phyloP scores from a whole-genome alignment of 331 rosid genomes.

The Saraca asoca region DNA sequence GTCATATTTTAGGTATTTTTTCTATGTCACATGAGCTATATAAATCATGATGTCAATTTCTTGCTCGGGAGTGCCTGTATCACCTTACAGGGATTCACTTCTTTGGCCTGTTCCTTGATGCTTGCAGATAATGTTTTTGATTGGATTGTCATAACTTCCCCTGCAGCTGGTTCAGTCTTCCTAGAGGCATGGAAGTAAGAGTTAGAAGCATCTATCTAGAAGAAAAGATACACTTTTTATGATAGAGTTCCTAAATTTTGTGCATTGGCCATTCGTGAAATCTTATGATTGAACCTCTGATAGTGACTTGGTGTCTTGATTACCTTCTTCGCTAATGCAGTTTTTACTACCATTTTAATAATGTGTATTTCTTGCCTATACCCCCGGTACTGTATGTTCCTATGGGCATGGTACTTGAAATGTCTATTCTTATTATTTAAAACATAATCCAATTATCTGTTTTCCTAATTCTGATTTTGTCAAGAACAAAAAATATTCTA shows the following conservation, averaged over 20 bases:
- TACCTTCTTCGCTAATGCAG: not conserved
- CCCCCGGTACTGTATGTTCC: not conserved
- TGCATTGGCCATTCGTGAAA: not conserved
- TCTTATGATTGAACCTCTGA: not conserved
- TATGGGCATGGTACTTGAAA: slow-evolving; percentile 20
- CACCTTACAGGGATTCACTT: slow-evolving; percentile 9
- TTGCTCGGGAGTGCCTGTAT: not conserved
- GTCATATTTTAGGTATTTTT: slow-evolving; percentile 11
- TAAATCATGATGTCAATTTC: too few species aligned
- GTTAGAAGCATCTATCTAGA: too few species aligned
- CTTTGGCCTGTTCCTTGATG: slow-evolving; percentile 32
- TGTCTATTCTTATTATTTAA: slow-evolving; percentile 21
- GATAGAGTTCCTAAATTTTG: not conserved
- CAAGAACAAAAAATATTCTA: not conserved
- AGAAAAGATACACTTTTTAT: too few species aligned
- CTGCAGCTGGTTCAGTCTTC: slow-evolving; percentile 91
- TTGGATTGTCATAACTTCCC: slow-evolving; percentile 94
- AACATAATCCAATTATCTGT: slow-evolving; percentile 9
- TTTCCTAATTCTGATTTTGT: slow-evolving; percentile 11
- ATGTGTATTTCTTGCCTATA: not conserved
- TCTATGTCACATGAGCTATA: slow-evolving; percentile 11
- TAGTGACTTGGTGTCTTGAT: not conserved
- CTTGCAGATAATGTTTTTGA: slow-evolving; percentile 74
- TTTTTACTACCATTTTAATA: slow-evolving; percentile 6
- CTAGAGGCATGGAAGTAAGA: slow-evolving; percentile 95